Conservation (phyloP, 768 basidiomycete species). For the Lactifluus volemus region DNA sequence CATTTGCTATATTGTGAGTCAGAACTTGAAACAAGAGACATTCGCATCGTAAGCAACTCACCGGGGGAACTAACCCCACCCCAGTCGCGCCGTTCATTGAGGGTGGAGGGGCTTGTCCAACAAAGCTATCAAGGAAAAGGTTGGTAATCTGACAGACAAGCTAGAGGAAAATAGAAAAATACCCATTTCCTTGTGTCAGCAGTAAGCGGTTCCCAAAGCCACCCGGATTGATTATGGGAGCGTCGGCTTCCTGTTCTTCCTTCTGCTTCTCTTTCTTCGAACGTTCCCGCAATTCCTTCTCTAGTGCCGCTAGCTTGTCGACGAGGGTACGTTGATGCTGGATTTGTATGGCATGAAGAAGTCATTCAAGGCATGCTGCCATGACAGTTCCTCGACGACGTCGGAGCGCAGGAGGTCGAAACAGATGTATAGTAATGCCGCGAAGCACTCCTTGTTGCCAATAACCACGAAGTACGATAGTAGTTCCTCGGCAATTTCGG, state of each 20-base stretch:
- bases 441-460: constrained; percentile 97
- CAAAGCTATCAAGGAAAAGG: constrained; percentile 35
- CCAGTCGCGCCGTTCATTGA: constrained; percentile 48
- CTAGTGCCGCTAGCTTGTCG: constrained; percentile 68
- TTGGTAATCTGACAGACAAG: not conserved
- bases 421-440: constrained; percentile 81
- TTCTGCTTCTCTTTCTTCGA: constrained; percentile 82
- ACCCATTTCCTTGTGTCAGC: constrained; percentile 70
- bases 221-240: constrained; percentile 84
- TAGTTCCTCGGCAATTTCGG: constrained; percentile 89
- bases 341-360: constrained; percentile 97
- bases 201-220: constrained; percentile 50
- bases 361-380: constrained; percentile 94
- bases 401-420: constrained; percentile 95
- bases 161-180: constrained; percentile 3
- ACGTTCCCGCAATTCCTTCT: constrained; percentile 85
- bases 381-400: constrained; percentile 88
- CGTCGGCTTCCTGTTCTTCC: constrained; percentile 80
- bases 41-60: constrained; percentile 30
- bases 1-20: constrained; percentile 16
- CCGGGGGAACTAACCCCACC: constrained; percentile 47
- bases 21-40: not conserved
- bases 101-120: constrained; percentile 52
- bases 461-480: constrained; percentile 96
- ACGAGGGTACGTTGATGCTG: constrained; percentile 76